Percentiles rank a stretch among this genome's conserved stretches.
These are phyloP conservation scores for Alternaria sp. DNA, from an alignment of 2,329 filamentous ascomycete species.

Conservation along the genomic window DNA sequence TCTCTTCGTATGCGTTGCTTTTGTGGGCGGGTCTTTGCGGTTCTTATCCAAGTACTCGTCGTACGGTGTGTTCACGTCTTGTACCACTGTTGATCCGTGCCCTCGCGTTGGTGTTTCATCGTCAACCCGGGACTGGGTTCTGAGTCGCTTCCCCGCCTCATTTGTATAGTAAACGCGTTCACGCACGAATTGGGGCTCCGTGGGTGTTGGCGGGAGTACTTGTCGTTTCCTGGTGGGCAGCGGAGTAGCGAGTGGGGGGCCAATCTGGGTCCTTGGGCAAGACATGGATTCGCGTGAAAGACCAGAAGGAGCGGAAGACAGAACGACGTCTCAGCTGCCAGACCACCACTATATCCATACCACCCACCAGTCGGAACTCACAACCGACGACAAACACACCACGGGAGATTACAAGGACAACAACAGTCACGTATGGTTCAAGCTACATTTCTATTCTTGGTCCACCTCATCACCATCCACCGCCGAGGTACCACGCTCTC, in stretches of 20 bases:
- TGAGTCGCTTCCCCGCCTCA: background rate
- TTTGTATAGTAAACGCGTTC: background rate
- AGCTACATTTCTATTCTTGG: background rate
- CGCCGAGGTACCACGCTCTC: background rate
- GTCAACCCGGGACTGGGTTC: background rate
- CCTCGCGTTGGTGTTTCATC: conserved; percentile 15
- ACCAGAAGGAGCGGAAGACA: background rate
- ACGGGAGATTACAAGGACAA: conserved; percentile 4
- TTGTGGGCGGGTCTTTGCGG: background rate
- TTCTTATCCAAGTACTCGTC: background rate
- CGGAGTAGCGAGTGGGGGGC: background rate
- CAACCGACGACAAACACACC: background rate
- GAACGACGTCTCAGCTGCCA: background rate
- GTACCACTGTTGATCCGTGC: conserved; percentile 10
- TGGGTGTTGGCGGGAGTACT: background rate
- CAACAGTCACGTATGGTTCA: background rate
- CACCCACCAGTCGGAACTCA: background rate
- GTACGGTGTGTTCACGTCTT: background rate
- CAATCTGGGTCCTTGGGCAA: too few species aligned
- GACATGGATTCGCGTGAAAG: background rate
- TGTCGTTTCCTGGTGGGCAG: background rate
- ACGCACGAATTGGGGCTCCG: background rate
- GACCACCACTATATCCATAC: background rate
- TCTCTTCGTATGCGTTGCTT: background rate
- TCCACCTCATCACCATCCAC: background rate